A percentile compares a stretch with the other conserved stretches of the same genome.
phyloP scores from a whole-genome alignment of 495 filamentous ascomycete genomes.

The Hypoxylon rickii region DNA sequence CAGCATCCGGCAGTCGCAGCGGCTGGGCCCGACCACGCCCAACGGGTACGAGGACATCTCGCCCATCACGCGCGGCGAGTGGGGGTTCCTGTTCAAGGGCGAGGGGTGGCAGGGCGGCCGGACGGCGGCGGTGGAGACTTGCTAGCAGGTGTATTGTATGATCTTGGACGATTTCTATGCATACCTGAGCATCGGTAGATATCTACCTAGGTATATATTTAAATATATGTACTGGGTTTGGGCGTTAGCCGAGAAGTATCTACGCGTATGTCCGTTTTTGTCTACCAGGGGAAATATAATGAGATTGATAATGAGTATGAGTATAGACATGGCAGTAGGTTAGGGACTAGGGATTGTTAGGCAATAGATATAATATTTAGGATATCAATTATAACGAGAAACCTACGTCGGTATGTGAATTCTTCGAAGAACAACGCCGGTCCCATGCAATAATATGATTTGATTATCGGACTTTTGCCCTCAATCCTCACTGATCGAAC shows the following conservation, averaged over 20 bases:
- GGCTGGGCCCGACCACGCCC: slow-evolving; percentile 51
- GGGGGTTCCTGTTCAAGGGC: slow-evolving; percentile 58
- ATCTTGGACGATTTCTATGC: not conserved
- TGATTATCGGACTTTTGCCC: no score
- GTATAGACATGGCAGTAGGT: no score
- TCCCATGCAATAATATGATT: no score
- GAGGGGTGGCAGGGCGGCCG: slow-evolving; percentile 43
- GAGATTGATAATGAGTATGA: not conserved
- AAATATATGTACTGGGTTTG: no score
- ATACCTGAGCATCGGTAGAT: not conserved
- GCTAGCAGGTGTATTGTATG: slow-evolving; percentile 8
- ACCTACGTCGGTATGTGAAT: no score
- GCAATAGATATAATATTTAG: not conserved
- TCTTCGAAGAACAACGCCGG: no score
- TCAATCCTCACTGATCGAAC: no score
- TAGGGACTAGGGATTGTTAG: no score
- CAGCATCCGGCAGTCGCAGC: slow-evolving; percentile 16
- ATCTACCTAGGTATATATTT: not conserved
- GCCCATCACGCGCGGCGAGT: slow-evolving; percentile 58
- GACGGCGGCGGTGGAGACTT: slow-evolving; percentile 47
- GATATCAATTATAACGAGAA: no score
- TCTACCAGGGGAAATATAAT: not conserved
- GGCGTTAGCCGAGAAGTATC: no score
- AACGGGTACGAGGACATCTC: slow-evolving; percentile 60
- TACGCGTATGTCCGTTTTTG: not conserved